A percentile compares a stretch with the other conserved stretches of the same genome.
These are phyloP conservation scores for Phytophthora tentaculata DNA, from an alignment of 352 stramenopile genomes.

Conservation along the genomic window DNA sequence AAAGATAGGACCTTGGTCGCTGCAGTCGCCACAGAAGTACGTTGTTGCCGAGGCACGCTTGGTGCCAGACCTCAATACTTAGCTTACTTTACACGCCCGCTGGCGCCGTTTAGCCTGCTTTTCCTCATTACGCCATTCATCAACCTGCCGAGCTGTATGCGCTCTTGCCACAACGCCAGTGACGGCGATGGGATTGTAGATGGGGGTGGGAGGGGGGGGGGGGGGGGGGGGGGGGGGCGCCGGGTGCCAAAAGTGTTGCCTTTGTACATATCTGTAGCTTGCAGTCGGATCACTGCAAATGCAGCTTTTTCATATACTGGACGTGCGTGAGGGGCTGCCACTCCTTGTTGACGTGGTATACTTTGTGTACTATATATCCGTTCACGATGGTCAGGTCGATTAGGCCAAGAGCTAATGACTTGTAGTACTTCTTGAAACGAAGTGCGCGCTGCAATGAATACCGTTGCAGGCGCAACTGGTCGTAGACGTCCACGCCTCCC, in stretches of 20 bases:
- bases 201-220: not conserved
- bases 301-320: conserved; percentile 23
- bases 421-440: conserved; percentile 33
- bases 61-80: too few species aligned
- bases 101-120: not conserved
- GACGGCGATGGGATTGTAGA: not conserved
- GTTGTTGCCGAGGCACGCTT: not conserved
- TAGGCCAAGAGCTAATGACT: conserved; percentile 22
- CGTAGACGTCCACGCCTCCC: not conserved
- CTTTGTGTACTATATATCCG: conserved; percentile 30
- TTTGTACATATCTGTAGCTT: conserved; percentile 18
- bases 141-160: not conserved
- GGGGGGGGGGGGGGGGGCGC: too few species aligned
- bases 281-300: conserved; percentile 2
- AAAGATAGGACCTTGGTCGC: not conserved
- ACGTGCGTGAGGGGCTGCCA: conserved; percentile 13
- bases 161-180: too few species aligned
- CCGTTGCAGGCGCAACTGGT: not conserved
- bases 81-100: not conserved
- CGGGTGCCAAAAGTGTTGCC: conserved; percentile 14
- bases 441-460: not conserved
- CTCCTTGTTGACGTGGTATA: conserved; percentile 13
- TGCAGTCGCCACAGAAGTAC: not conserved
- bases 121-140: not conserved
- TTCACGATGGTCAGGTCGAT: conserved; percentile 33